Evolutionary conservation across 1,284 basidiomycete genomes (phyloP).

Genomic region (Phaffia rhodozyma): DNA sequence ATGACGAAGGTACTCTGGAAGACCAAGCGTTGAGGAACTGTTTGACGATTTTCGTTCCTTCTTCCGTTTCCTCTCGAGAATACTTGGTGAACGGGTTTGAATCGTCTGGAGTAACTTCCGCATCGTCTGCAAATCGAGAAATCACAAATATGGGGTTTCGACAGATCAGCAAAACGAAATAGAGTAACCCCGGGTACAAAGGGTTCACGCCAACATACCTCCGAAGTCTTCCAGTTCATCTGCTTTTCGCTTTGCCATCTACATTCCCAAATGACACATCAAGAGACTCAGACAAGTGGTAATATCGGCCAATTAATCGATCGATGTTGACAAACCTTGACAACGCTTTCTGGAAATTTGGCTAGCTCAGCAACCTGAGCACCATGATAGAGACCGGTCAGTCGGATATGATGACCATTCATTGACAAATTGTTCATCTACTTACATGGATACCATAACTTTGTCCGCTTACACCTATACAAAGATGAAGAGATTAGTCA

Average conservation of each 20-base stretch:
- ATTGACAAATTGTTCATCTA: too few species aligned
- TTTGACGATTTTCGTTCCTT: slow-evolving; percentile 70
- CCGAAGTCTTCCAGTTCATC: slow-evolving; percentile 93
- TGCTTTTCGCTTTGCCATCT: slow-evolving; percentile 89
- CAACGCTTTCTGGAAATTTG: slow-evolving; percentile 87
- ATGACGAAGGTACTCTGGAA: slow-evolving; percentile 28
- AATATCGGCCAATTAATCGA: background rate
- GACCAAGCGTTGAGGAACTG: slow-evolving; percentile 69
- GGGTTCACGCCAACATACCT: slow-evolving; percentile 27
- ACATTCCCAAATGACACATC: background rate
- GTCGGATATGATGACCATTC: too few species aligned
- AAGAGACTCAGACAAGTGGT: background rate
- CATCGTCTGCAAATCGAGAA: slow-evolving; percentile 17
- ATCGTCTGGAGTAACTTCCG: slow-evolving; percentile 2
- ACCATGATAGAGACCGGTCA: too few species aligned
- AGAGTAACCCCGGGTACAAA: background rate
- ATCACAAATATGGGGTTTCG: slow-evolving; percentile 14
- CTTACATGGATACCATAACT: slow-evolving; percentile 82
- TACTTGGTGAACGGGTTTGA: slow-evolving; percentile 40
- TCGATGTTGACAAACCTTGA: slow-evolving; percentile 48
- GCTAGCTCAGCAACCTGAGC: slow-evolving; percentile 72
- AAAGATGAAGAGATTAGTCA: background rate
- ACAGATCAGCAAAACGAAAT: slow-evolving; percentile 26
- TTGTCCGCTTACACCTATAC: slow-evolving; percentile 71
- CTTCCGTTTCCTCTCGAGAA: slow-evolving; percentile 52